phyloP scores from a whole-genome alignment of 768 basidiomycete species.

The Psilocybe subaeruginosa region DNA sequence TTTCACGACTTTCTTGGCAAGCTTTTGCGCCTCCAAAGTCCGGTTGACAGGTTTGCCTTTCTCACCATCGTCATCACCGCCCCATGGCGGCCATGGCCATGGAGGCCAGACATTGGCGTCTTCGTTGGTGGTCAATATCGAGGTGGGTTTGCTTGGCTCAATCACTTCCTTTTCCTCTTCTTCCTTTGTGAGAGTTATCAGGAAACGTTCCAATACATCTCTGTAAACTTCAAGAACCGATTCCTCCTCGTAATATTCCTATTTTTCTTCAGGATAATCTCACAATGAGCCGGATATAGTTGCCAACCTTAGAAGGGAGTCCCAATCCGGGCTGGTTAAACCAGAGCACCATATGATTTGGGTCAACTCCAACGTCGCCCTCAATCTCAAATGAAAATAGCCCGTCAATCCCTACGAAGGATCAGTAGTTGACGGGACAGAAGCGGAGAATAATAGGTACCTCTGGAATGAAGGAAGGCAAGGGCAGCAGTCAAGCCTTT shows the following conservation, averaged over 20 bases:
- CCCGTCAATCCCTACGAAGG: constrained; percentile 64
- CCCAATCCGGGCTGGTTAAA: constrained; percentile 82
- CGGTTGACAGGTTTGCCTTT: constrained; percentile 50
- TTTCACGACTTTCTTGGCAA: constrained; percentile 71
- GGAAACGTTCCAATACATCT: constrained; percentile 65
- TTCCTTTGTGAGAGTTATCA: constrained; percentile 59
- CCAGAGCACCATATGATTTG: constrained; percentile 85
- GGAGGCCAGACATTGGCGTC: constrained; percentile 68
- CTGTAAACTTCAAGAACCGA: constrained; percentile 70
- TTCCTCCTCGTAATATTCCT: constrained; percentile 92
- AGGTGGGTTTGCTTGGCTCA: constrained; percentile 14
- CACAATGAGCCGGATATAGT: constrained; percentile 6
- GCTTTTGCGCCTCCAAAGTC: constrained; percentile 55
- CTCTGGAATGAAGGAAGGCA: constrained; percentile 86
- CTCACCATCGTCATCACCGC: constrained; percentile 52
- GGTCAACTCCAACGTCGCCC: constrained; percentile 85
- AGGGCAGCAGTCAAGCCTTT: constrained; percentile 80
- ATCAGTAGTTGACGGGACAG: not conserved
- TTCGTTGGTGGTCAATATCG: constrained; percentile 34
- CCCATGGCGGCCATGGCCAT: constrained; percentile 90
- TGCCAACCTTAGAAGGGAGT: constrained; percentile 79
- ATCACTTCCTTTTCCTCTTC: constrained; percentile 46
- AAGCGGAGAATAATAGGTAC: constrained; percentile 35
- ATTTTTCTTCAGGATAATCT: not conserved
- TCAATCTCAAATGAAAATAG: constrained; percentile 86